Evolutionary conservation across 139 green algal genomes (phyloP).

Genomic region (Coelastrella sp.): DNA sequence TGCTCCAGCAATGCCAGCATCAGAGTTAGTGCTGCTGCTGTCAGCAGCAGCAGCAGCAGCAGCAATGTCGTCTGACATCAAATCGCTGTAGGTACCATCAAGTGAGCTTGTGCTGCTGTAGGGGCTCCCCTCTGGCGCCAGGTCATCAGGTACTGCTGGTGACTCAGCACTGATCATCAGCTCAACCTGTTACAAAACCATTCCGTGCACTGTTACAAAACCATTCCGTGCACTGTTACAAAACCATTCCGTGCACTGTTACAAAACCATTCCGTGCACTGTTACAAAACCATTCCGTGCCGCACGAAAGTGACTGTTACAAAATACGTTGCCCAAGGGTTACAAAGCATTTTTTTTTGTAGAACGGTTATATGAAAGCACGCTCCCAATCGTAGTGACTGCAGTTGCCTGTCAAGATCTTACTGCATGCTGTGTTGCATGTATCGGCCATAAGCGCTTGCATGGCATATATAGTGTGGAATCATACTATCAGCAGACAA

Average conservation of each 20-base stretch:
- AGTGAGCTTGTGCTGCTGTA: background rate
- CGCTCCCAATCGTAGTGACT: too few species aligned
- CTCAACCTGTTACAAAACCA: background rate
- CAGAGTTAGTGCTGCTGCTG: background rate
- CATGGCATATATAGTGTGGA: too few species aligned
- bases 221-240: too few species aligned
- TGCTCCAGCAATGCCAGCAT: background rate
- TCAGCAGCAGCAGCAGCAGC: background rate
- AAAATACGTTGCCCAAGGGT: background rate
- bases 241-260: background rate
- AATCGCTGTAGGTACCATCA: too few species aligned
- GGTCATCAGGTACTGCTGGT: background rate
- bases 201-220: background rate
- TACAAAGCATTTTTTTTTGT: too few species aligned
- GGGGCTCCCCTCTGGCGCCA: background rate
- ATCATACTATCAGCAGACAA: too few species aligned
- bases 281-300: background rate
- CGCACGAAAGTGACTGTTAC: too few species aligned
- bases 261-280: background rate
- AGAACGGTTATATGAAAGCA: too few species aligned
- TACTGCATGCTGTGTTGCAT: too few species aligned
- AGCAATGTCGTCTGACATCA: too few species aligned
- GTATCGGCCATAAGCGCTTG: too few species aligned
- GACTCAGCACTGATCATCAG: conserved; percentile 28
- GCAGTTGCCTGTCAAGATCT: too few species aligned